Evolutionary conservation across 345 rosid species (phyloP).

Genomic region (Erodium maritimum): DNA sequence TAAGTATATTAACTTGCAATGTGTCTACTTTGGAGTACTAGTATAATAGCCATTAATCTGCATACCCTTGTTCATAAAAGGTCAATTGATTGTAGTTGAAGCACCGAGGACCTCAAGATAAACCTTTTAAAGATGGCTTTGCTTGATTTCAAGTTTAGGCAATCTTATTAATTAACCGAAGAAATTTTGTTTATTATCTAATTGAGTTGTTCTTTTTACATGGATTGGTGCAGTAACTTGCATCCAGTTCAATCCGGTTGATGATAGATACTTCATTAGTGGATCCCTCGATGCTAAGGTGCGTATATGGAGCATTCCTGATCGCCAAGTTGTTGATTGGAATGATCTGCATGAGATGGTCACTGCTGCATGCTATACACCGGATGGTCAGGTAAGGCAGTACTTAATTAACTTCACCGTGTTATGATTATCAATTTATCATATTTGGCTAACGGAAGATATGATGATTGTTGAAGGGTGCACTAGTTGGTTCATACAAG

Average conservation of each 20-base stretch:
- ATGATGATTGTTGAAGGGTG: constrained; percentile 43
- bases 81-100: too few species aligned
- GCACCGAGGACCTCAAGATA: neutral
- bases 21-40: neutral
- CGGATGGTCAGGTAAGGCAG: constrained; percentile 79
- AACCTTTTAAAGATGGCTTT: neutral
- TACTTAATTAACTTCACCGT: neutral
- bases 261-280: constrained; percentile 92
- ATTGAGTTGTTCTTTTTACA: too few species aligned
- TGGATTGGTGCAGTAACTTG: constrained; percentile 57
- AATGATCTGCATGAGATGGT: constrained; percentile 97
- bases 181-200: constrained; percentile 12
- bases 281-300: constrained; percentile 96
- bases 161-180: neutral
- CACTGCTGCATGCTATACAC: constrained; percentile 94
- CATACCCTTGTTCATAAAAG: neutral
- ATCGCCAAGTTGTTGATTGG: constrained; percentile 89
- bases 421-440: neutral
- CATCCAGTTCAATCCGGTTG: constrained; percentile 96
- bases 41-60: neutral
- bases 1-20: constrained; percentile 22
- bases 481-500: constrained; percentile 85
- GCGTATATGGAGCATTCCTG: constrained; percentile 97
- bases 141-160: neutral
- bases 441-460: neutral